phyloP scores from a whole-genome alignment of 176 grass and related monocot species.

The Oryza punctata region DNA sequence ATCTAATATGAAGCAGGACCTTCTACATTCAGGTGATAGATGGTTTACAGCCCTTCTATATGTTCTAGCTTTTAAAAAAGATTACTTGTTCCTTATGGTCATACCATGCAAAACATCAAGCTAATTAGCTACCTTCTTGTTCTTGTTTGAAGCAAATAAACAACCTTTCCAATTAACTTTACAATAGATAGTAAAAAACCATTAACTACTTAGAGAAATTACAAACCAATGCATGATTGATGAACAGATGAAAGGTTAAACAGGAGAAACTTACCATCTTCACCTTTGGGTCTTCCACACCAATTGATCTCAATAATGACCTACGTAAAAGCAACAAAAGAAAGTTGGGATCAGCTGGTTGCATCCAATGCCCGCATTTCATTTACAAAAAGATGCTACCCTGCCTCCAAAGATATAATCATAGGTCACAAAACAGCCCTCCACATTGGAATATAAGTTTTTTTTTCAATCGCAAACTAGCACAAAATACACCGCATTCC shows the following conservation, averaged over 20 bases:
- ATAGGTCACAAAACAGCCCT: neutral
- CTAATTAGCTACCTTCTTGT: neutral
- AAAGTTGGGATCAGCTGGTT: slow-evolving; percentile 6
- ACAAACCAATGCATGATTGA: neutral
- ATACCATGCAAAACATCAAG: slow-evolving; percentile 9
- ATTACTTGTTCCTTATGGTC: neutral
- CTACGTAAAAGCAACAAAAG: slow-evolving; percentile 28
- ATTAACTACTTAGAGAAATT: neutral
- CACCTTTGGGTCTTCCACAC: slow-evolving; percentile 53
- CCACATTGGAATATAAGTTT: neutral
- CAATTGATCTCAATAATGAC: slow-evolving; percentile 55
- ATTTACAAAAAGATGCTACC: neutral
- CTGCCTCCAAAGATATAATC: neutral
- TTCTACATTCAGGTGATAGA: neutral
- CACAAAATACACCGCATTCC: neutral
- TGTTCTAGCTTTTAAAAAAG: slow-evolving; percentile 9
- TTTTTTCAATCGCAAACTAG: neutral
- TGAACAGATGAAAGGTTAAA: slow-evolving; percentile 12
- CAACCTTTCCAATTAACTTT: neutral
- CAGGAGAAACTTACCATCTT: slow-evolving; percentile 46
- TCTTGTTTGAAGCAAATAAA: slow-evolving; percentile 7
- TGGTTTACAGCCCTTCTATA: neutral
- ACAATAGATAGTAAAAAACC: slow-evolving; percentile 6
- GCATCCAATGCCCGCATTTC: neutral
- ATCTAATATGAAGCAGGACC: slow-evolving; percentile 2